Conservation (phyloP, 192 early-diverging fungal genomes). For the Helicostylum pulchrum region DNA sequence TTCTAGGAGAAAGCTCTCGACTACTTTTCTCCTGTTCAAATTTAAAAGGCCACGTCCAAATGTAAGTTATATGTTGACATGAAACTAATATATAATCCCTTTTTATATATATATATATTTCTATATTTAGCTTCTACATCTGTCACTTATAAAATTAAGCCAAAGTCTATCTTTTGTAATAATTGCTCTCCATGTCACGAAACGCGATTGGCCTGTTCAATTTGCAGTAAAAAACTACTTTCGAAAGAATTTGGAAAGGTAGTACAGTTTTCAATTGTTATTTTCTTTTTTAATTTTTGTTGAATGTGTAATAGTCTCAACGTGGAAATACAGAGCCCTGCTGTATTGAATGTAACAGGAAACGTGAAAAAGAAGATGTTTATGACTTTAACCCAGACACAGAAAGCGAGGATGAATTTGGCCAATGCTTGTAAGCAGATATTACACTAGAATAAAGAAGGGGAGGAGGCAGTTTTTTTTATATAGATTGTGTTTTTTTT, state of each 20-base stretch:
- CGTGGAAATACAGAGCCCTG: slow-evolving; percentile 41
- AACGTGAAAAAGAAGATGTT: slow-evolving; percentile 38
- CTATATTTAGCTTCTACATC: slow-evolving; percentile 28
- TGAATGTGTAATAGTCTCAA: slow-evolving; percentile 44
- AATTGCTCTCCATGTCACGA: slow-evolving; percentile 35
- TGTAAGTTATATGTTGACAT: slow-evolving; percentile 24
- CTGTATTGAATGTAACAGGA: slow-evolving; percentile 40
- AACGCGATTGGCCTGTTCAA: slow-evolving; percentile 35
- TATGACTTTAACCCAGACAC: slow-evolving; percentile 28
- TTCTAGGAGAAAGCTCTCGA: slow-evolving; percentile 33
- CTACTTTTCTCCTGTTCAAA: slow-evolving; percentile 38
- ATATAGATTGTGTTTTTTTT: no score
- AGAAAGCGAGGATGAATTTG: slow-evolving; percentile 25
- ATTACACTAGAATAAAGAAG: no score
- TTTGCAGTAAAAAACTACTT: slow-evolving; percentile 32
- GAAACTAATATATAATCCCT: neutral
- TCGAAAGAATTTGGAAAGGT: slow-evolving; percentile 41
- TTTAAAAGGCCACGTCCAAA: slow-evolving; percentile 35
- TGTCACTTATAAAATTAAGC: slow-evolving; percentile 25
- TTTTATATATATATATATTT: neutral
- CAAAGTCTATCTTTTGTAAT: slow-evolving; percentile 39
- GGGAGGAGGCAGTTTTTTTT: no score
- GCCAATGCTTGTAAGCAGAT: neutral
- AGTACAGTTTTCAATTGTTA: no score
- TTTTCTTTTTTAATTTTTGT: no score